phyloP scores from a whole-genome alignment of 495 filamentous ascomycete species.

The Jackrogersella minutella region DNA sequence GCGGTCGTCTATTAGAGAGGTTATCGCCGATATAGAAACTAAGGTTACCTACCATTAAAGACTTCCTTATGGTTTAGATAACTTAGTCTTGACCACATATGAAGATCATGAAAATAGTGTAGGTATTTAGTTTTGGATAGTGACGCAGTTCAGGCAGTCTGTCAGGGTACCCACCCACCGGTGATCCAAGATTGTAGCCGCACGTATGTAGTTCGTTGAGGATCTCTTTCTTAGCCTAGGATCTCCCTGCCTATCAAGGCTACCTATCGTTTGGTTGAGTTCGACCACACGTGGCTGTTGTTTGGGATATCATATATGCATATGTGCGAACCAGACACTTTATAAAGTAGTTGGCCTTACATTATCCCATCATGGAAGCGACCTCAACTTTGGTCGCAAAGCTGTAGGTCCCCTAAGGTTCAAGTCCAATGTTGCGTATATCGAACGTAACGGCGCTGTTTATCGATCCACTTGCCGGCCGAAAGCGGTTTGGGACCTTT shows the following conservation, averaged over 20 bases:
- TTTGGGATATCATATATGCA: slow-evolving; percentile 2
- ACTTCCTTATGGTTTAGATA: too few species aligned
- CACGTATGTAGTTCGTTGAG: slow-evolving; percentile 1
- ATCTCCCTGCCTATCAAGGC: slow-evolving; percentile 9
- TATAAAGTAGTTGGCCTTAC: too few species aligned
- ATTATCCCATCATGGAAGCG: too few species aligned
- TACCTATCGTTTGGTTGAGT: slow-evolving; percentile 1
- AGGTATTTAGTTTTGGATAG: too few species aligned
- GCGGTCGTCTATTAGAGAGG: background rate
- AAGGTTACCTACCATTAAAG: too few species aligned
- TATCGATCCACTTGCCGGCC: slow-evolving; percentile 23
- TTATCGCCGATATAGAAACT: too few species aligned
- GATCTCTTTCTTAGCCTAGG: background rate
- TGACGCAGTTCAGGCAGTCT: background rate
- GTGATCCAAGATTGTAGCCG: slow-evolving; percentile 19
- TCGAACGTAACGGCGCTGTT: slow-evolving; percentile 32
- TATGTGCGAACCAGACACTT: too few species aligned
- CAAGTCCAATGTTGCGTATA: slow-evolving; percentile 32
- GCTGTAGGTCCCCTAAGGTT: slow-evolving; percentile 24
- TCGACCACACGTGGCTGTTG: slow-evolving; percentile 10
- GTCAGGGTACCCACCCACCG: slow-evolving; percentile 3
- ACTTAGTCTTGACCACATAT: background rate
- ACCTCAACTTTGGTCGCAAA: too few species aligned
- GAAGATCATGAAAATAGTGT: background rate
- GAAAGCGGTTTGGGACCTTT: slow-evolving; percentile 27